Conservation (phyloP, 2,329 filamentous ascomycete genomes). For the Pseudocercospora pini-densiflorae region DNA sequence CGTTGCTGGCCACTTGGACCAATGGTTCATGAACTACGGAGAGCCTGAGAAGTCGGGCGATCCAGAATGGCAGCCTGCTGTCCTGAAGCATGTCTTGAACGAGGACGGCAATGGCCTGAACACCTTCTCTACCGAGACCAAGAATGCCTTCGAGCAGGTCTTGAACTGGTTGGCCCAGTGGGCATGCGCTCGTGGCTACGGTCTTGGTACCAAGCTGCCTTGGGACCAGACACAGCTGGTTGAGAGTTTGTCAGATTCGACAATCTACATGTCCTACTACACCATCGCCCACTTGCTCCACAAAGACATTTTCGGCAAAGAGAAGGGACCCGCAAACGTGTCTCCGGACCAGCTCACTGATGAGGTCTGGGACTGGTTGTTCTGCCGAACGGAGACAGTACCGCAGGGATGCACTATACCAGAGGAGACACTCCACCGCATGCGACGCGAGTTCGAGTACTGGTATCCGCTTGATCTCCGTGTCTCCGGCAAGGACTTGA, state of each 20-base stretch:
- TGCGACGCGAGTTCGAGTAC: constrained; percentile 94
- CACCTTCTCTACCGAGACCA: constrained; percentile 69
- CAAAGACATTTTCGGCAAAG: constrained; percentile 81
- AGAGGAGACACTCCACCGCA: constrained; percentile 72
- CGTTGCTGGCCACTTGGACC: constrained; percentile 88
- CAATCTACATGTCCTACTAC: constrained; percentile 88
- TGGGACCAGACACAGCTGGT: constrained; percentile 93
- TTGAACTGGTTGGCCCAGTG: constrained; percentile 93
- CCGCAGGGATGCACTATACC: constrained; percentile 67
- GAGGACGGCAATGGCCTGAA: constrained; percentile 72
- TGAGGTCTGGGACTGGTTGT: constrained; percentile 96
- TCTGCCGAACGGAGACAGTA: constrained; percentile 75
- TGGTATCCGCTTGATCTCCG: constrained; percentile 93
- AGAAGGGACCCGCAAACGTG: constrained; percentile 70
- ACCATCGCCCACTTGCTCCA: constrained; percentile 61
- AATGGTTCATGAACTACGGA: constrained; percentile 98
- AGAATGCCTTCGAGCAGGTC: constrained; percentile 74
- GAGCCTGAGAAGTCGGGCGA: constrained; percentile 66
- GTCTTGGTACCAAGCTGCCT: constrained; percentile 89
- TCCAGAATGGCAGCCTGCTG: constrained; percentile 75
- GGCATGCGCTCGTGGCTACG: constrained; percentile 91
- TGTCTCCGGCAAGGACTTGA: constrained; percentile 89
- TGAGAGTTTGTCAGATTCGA: constrained; percentile 88
- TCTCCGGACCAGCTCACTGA: constrained; percentile 87
- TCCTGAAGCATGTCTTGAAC: constrained; percentile 72